These are phyloP conservation scores for Diaporthe citriasiana DNA, from an alignment of 2,329 filamentous ascomycete species.

Conservation along the genomic window DNA sequence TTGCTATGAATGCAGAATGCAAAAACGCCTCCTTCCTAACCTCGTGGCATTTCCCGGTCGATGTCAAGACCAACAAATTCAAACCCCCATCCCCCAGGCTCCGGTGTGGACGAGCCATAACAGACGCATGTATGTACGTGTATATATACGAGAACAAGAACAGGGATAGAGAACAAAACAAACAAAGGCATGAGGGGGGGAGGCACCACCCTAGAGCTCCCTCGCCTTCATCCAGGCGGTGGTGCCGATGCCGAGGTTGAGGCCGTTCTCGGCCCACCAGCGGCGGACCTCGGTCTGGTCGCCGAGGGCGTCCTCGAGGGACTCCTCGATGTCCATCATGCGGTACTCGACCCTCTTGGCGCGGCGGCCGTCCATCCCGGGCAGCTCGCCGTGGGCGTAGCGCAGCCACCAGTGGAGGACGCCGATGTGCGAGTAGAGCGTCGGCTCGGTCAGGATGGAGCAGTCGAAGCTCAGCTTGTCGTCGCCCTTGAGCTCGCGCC, in stretches of 20 bases:
- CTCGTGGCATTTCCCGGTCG: neutral
- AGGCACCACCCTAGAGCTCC: constrained; percentile 65
- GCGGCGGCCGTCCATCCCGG: constrained; percentile 66
- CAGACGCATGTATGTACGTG: neutral
- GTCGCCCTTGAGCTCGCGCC: constrained; percentile 81
- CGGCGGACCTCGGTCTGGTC: constrained; percentile 78
- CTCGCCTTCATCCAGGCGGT: constrained; percentile 92
- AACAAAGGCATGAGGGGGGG: neutral
- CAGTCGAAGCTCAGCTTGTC: constrained; percentile 55
- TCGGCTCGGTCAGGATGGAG: constrained; percentile 79
- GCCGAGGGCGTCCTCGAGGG: constrained; percentile 86
- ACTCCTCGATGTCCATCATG: constrained; percentile 95
- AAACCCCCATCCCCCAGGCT: neutral
- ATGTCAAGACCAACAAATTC: neutral
- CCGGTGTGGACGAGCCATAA: neutral
- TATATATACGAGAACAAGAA: neutral
- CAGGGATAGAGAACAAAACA: neutral
- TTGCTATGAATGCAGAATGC: constrained; percentile 32
- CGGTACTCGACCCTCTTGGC: constrained; percentile 89
- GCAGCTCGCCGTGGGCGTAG: constrained; percentile 70
- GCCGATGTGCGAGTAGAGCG: constrained; percentile 85
- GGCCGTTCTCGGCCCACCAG: constrained; percentile 91
- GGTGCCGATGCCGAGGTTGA: constrained; percentile 85
- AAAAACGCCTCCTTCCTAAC: neutral
- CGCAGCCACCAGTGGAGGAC: constrained; percentile 95